Base-by-base conservation (phyloP, 2,329 filamentous ascomycete genomes). In the Xylaria sp. region DNA sequence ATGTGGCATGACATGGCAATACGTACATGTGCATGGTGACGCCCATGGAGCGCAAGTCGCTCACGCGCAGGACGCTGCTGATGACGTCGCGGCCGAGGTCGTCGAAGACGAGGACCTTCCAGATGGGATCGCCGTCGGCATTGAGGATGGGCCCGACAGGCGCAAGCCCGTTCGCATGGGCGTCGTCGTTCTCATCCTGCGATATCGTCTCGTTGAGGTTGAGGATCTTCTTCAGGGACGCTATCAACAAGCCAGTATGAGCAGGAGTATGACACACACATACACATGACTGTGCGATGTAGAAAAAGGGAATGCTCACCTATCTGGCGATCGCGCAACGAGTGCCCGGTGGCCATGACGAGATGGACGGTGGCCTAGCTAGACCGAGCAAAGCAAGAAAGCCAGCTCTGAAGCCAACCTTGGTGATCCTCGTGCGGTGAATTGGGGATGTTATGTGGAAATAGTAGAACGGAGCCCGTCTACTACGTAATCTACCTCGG, bases 1-100 rank as follows among this genome's bases (percentile, higher is more conserved):
- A 46, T 46, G 39, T 23, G 18, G 37, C 41, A 18, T 54, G 62
- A 77, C 82, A 72, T 28, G 3, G 28, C 28, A 28, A 28, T 87
- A 97, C 93, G 97, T 89, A 97, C 93, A 97, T 89, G 82, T 98
- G 94, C 86, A 97, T 96, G 48, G 94, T 98, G 63, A 98, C 92
- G n/a, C 97, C 96, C 89, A 96, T 94, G 70, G 92, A 89, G 72
- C 97, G 88, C 78, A 99, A 84, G 82, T 99, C 96, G 78, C 94
- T 97, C 72, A 99, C 96, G 68, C 94, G 89, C 73, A 99, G 85
- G 2, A 99, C 94, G 77, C 94, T 98, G 84, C 94, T 98, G 77
- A 99, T 98, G 68, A 99, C 93, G 87, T 98, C 94, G 80, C 94
- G 88, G 57, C 95, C 96, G 3, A 91, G 81, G 75, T 95, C 92